These are phyloP conservation scores for Boletus speciosus DNA, from an alignment of 768 basidiomycete species.

Conservation along the genomic window DNA sequence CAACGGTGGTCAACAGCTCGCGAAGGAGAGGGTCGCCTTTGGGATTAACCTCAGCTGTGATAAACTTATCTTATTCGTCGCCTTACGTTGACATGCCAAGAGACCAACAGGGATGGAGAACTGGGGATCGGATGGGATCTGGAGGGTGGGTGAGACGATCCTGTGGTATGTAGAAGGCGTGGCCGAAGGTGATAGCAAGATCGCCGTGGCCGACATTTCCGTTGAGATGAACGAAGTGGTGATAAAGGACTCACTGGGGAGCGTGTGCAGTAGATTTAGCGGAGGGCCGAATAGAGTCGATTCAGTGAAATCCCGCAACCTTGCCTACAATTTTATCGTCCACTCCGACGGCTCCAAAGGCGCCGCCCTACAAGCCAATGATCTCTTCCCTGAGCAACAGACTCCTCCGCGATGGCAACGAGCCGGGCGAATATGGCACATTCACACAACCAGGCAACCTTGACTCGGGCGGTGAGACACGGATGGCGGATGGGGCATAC, in stretches of 20 bases:
- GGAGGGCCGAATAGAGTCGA: background rate
- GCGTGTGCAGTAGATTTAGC: background rate
- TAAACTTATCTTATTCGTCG: slow-evolving; percentile 4
- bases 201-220: slow-evolving; percentile 36
- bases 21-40: slow-evolving; percentile 69
- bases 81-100: slow-evolving; percentile 72
- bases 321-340: background rate
- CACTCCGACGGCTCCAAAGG: background rate
- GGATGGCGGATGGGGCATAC: slow-evolving; percentile 9
- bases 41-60: slow-evolving; percentile 7
- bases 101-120: slow-evolving; percentile 68
- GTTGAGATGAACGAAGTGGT: background rate
- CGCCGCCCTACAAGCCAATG: background rate
- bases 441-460: slow-evolving; percentile 8
- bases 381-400: background rate
- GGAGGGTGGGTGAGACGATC: slow-evolving; percentile 56
- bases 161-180: slow-evolving; percentile 63
- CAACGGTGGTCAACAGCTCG: slow-evolving; percentile 53
- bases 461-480: background rate
- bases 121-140: slow-evolving; percentile 48
- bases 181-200: slow-evolving; percentile 39
- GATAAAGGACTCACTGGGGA: background rate
- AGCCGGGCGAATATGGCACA: slow-evolving; percentile 2
- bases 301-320: background rate
- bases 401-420: background rate